These are phyloP conservation scores for Suillus luteus DNA, from an alignment of 768 basidiomycete species.

Conservation along the genomic window DNA sequence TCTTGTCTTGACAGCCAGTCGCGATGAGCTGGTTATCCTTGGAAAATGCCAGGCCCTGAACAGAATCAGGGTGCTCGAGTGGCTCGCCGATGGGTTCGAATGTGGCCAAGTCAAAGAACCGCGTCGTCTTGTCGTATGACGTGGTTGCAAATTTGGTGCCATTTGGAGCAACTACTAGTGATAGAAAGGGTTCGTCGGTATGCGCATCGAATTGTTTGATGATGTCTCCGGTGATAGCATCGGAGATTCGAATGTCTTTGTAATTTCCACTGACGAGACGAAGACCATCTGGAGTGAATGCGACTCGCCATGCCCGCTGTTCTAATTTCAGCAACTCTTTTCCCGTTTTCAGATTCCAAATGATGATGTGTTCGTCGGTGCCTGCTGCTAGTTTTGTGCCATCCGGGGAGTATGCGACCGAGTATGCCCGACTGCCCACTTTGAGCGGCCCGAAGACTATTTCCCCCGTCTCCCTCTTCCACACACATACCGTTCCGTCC, in stretches of 20 bases:
- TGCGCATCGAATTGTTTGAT: neutral
- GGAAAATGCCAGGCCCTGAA: neutral
- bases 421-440: neutral
- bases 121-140: neutral
- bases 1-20: neutral
- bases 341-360: neutral
- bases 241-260: neutral
- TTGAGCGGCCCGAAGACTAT: neutral
- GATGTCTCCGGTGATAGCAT: neutral
- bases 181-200: fast-evolving
- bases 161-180: neutral
- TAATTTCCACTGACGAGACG: neutral
- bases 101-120: neutral
- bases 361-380: constrained; percentile 5
- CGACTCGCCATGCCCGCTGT: neutral
- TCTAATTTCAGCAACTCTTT: neutral
- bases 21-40: neutral
- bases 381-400: constrained; percentile 10
- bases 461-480: neutral
- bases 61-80: neutral
- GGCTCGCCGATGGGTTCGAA: neutral
- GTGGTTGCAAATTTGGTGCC: neutral
- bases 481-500: neutral
- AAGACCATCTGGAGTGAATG: constrained; percentile 2
- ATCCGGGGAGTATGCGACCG: neutral